phyloP scores from a whole-genome alignment of 202 grass and related monocot genomes.

The Elaeis oleifera region DNA sequence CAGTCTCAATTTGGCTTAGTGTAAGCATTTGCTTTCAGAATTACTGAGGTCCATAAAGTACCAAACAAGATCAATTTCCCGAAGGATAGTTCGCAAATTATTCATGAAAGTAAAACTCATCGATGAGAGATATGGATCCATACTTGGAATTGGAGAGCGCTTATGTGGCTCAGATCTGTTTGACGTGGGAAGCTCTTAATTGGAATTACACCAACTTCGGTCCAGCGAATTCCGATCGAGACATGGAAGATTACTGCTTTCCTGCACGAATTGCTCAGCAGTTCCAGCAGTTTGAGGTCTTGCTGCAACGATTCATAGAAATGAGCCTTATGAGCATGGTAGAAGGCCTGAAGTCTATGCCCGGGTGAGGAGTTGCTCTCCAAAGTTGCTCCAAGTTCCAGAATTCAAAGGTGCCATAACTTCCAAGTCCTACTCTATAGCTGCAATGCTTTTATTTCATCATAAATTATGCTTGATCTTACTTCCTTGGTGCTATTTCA shows the following conservation, averaged over 20 bases:
- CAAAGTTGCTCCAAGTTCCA: slow-evolving; percentile 72
- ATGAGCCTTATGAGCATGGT: slow-evolving; percentile 60
- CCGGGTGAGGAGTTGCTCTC: slow-evolving; percentile 57
- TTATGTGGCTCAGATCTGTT: slow-evolving; percentile 86
- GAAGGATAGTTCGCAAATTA: slow-evolving; percentile 58
- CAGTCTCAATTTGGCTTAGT: background rate
- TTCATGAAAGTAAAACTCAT: slow-evolving; percentile 26
- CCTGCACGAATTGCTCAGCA: slow-evolving; percentile 64
- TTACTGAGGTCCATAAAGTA: slow-evolving; percentile 63
- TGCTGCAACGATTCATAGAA: slow-evolving; percentile 85
- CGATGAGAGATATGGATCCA: slow-evolving; percentile 45
- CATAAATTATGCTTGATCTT: too few relatives aligned
- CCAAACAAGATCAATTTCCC: slow-evolving; percentile 70
- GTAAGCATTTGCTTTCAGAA: slow-evolving; percentile 29
- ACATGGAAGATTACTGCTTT: slow-evolving; percentile 44
- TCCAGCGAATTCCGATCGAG: slow-evolving; percentile 27
- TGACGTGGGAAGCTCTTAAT: slow-evolving; percentile 84
- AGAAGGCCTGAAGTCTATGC: slow-evolving; percentile 69
- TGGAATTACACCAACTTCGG: slow-evolving; percentile 69
- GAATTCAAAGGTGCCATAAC: slow-evolving; percentile 58
- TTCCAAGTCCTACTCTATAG: too few relatives aligned
- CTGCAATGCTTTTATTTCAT: too few relatives aligned
- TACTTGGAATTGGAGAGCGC: slow-evolving; percentile 71
- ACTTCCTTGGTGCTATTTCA: too few relatives aligned
- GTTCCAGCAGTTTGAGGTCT: slow-evolving; percentile 89